Evolutionary conservation across 805 yeast species (phyloP).

Genomic region (Metschnikowia baotianmanensis): DNA sequence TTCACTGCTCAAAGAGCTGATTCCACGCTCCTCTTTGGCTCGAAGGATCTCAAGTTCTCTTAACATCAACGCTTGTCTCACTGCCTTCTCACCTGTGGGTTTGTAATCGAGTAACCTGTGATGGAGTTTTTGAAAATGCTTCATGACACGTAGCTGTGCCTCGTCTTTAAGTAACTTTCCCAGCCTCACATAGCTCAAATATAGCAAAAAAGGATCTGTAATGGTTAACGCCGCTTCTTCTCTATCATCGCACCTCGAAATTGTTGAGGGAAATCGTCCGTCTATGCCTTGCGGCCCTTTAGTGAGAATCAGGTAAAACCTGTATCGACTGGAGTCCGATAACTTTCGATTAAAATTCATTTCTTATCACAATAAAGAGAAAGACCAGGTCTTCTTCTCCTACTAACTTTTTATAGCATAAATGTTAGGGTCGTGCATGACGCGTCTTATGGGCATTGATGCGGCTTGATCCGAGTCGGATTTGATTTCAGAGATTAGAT

Average conservation of each 20-base stretch:
- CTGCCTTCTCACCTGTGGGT: conserved; percentile 49
- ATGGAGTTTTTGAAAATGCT: conserved; percentile 60
- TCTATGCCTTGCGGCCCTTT: conserved; percentile 40
- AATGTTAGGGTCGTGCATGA: too few species aligned
- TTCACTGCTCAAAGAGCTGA: conserved; percentile 16
- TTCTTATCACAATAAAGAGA: not conserved
- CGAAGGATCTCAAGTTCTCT: conserved; percentile 33
- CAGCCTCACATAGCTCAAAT: conserved; percentile 49
- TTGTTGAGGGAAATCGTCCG: conserved; percentile 30
- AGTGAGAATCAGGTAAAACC: not conserved
- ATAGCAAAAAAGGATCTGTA: conserved; percentile 63
- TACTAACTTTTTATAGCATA: too few species aligned
- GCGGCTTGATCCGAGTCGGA: conserved; percentile 5
- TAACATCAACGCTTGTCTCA: conserved; percentile 41
- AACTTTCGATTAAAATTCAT: not conserved
- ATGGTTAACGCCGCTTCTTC: conserved; percentile 29
- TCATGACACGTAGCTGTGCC: conserved; percentile 59
- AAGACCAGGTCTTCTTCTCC: too few species aligned
- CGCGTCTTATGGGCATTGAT: not conserved
- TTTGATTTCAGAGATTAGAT: conserved; percentile 6
- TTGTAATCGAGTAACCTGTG: conserved; percentile 55
- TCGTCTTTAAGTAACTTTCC: conserved; percentile 56
- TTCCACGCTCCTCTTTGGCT: conserved; percentile 24
- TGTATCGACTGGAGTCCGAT: too few species aligned
- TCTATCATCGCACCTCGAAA: not conserved